Percentiles rank a stretch among this genome's conserved stretches.
Evolutionary conservation across 768 basidiomycete species (phyloP).

Genomic region (Trametes villosa): DNA sequence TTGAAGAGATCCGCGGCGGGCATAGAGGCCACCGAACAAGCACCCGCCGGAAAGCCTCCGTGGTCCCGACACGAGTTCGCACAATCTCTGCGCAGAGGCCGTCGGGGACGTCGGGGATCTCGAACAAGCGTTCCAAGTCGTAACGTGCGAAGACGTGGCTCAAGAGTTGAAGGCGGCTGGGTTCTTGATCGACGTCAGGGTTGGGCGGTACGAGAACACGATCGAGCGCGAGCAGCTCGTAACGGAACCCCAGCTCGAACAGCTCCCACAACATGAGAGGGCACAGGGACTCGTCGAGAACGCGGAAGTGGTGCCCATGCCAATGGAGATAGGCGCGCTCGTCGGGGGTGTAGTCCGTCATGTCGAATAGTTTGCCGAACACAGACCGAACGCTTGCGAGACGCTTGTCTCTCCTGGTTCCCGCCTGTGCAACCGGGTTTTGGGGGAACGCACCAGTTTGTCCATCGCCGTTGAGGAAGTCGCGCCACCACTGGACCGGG

Average conservation of each 20-base stretch:
- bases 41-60: neutral
- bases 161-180: no score
- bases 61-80: neutral
- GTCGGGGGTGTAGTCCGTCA: neutral
- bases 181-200: no score
- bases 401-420: neutral
- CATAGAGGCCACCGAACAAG: neutral
- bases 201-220: neutral
- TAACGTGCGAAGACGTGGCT: no score
- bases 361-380: neutral
- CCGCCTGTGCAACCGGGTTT: no score
- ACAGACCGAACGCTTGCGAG: neutral
- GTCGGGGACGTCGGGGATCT: no score
- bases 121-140: no score
- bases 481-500: neutral
- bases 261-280: constrained; percentile 3
- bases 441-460: no score
- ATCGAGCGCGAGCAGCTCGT: constrained; percentile 1
- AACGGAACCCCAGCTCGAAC: constrained; percentile 4
- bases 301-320: neutral
- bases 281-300: neutral
- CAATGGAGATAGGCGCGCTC: neutral
- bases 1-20: neutral
- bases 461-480: neutral
- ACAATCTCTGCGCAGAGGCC: no score